These are phyloP conservation scores for Phytophthora litchii DNA, from an alignment of 352 stramenopile species.

Conservation along the genomic window DNA sequence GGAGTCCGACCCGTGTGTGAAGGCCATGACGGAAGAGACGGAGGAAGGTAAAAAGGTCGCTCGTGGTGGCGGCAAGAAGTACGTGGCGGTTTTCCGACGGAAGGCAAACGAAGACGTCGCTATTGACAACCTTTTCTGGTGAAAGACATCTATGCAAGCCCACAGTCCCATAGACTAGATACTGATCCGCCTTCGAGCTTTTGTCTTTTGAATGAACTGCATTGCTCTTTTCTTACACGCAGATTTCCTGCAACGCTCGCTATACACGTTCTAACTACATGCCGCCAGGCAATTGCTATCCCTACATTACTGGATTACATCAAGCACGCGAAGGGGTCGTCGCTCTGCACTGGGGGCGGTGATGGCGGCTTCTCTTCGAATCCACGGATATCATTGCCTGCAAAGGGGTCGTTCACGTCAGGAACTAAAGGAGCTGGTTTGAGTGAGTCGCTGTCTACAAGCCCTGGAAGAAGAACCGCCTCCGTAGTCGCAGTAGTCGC, in stretches of 20 bases:
- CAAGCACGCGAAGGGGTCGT: constrained; percentile 73
- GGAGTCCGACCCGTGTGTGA: constrained; percentile 92
- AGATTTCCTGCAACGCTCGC: constrained; percentile 17
- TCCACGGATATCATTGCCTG: constrained; percentile 66
- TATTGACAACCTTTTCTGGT: constrained; percentile 77
- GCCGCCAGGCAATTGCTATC: constrained; percentile 10
- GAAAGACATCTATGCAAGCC: constrained; percentile 13
- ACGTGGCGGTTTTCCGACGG: constrained; percentile 82
- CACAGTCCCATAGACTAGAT: no score
- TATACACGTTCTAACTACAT: constrained; percentile 28
- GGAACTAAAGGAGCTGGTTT: constrained; percentile 23
- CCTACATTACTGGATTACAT: constrained; percentile 35
- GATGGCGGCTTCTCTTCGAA: constrained; percentile 47
- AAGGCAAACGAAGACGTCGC: constrained; percentile 64
- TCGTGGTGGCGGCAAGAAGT: constrained; percentile 90
- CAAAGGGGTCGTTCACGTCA: constrained; percentile 58
- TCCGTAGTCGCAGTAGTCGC: constrained; percentile 13
- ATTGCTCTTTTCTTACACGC: constrained; percentile 31
- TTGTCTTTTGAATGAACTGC: constrained; percentile 32
- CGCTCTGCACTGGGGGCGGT: constrained; percentile 41
- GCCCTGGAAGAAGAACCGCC: constrained; percentile 19
- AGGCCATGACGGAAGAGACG: constrained; percentile 96
- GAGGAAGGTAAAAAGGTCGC: constrained; percentile 99
- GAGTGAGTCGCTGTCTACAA: constrained; percentile 16
- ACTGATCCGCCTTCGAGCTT: neutral